Base-by-base conservation (phyloP, 2,329 filamentous ascomycete species). In the Phaeosphaeria sp. region DNA sequence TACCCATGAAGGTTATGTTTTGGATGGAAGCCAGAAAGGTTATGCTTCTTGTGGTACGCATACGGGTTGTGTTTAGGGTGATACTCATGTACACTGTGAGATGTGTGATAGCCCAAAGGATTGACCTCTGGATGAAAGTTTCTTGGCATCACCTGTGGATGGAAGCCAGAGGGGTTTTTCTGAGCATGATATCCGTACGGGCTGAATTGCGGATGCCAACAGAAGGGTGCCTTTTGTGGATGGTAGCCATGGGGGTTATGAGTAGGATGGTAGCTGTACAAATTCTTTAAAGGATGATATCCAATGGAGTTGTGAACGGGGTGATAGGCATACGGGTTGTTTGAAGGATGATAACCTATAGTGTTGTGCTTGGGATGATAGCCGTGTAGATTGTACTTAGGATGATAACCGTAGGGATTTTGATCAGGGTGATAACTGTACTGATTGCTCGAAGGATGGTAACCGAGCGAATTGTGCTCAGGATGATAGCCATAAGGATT, bases 401-500 rank as follows among this genome's bases (percentile, higher is more conserved):
- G 27, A 27, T 53, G 43, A 40, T 39, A 47, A 4, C 43, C 51
- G 13, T 53, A 21, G 2, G 18, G 1, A 40, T 39, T 53, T 13
- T 33, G 5, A 18, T 46, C 11, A 2, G 42, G 25, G 18, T 47
- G 42, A 20, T 22, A 40, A 8, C 1, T 20, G n/a, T 39, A n/a
- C 25, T 43, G 27, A 27, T 47, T 44, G 42, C 18, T 44, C 42
- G 6, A 11, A 2, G 18, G 18, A 25, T 53, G 43, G 20, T 53
- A 53, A 11, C 42, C 42, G 20, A 3, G 18, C 2, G 18, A 4
- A 17, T 44, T 52, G 17, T 11, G 4, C 1, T 33, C 6, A 15
- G 40, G 42, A 24, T 52, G 49, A 45, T 52, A 46, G 1, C 27
- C 51, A 15, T 53, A 11, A 2, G 24, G 25, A 40, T 46, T 53